Base-by-base conservation (phyloP, 108 stramenopile species). In the Epipyxis sp. region DNA sequence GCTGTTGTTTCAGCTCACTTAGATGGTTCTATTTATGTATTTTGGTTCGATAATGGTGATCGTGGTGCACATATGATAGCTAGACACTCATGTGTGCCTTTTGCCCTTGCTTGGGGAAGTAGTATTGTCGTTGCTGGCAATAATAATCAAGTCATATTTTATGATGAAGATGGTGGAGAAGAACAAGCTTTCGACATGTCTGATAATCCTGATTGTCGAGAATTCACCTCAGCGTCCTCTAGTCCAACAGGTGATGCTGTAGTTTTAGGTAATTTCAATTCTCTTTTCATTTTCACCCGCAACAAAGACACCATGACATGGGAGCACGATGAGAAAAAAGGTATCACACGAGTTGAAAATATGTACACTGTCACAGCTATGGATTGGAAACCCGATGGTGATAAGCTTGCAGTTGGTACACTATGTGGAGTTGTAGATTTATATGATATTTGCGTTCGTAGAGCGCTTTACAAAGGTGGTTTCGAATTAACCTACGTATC, bases 401-500 rank as follows among this genome's bases (percentile, higher is more conserved):
- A 76, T 0, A 77, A 80, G 0, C 67, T 90, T 0, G 88, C 87
- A 16, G 77, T 89, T 1, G 90, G 90, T 0, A 61, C 87, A 16
- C 79, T 89, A 25, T 90, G 88, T 77, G 90, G 90, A 1, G 69
- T 59, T 2, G 71, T 86, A 1, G 90, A 90, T 71, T 46, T 89
- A 16, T 89, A 86, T 62, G 90, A 90, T 46, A 76, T 80, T 32
- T 83, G 80, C 69, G 46, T 85, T 20, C 59, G 65, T 59, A 79
- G 89, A 30, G 59, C 68, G 32, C 44, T 42, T 30, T 90, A 88
- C 81, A 87, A 88, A 76, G 81, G 81, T 27, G 65, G 59, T 30
- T 90, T 90, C 59, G 89, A 90, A 84, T 62, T 90, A 42, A 90
- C 89, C 2, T 90, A 88, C 59, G 88, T 88, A 3, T 81, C 80